These are phyloP conservation scores for Rhodotorula sp. DNA, from an alignment of 1,284 basidiomycete species.

Conservation along the genomic window DNA sequence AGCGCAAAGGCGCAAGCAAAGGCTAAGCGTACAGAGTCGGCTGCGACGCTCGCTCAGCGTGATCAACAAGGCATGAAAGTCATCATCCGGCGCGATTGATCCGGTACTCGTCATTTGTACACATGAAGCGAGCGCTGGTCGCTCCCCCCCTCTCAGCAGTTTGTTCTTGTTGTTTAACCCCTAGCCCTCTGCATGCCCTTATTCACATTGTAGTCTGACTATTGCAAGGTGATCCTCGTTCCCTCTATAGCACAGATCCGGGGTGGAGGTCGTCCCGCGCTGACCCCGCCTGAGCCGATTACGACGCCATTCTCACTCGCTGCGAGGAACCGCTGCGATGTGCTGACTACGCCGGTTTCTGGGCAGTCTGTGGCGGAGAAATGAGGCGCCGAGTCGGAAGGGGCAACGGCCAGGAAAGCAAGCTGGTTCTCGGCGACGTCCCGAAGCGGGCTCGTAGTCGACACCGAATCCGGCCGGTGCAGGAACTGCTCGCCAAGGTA, in stretches of 20 bases:
- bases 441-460: not conserved
- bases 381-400: slow-evolving; percentile 19
- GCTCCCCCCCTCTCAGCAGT: too few species aligned
- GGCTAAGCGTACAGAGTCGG: not conserved
- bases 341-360: slow-evolving; percentile 26
- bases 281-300: not conserved
- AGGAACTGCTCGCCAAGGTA: slow-evolving; percentile 23
- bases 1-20: not conserved
- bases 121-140: too few species aligned
- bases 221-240: not conserved
- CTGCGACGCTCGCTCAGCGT: not conserved
- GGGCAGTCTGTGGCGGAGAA: not conserved
- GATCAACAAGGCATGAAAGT: not conserved
- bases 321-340: not conserved
- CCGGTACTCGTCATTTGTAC: too few species aligned
- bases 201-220: too few species aligned
- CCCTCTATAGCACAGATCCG: not conserved
- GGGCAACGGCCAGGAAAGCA: slow-evolving; percentile 14
- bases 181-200: too few species aligned
- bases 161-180: too few species aligned
- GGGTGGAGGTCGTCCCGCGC: not conserved
- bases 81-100: not conserved
- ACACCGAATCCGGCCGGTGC: slow-evolving; percentile 13
- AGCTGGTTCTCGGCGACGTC: not conserved
- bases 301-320: too few species aligned